Base-by-base conservation (phyloP, 2,329 filamentous ascomycete genomes). In the Hyphodiscus sp. region DNA sequence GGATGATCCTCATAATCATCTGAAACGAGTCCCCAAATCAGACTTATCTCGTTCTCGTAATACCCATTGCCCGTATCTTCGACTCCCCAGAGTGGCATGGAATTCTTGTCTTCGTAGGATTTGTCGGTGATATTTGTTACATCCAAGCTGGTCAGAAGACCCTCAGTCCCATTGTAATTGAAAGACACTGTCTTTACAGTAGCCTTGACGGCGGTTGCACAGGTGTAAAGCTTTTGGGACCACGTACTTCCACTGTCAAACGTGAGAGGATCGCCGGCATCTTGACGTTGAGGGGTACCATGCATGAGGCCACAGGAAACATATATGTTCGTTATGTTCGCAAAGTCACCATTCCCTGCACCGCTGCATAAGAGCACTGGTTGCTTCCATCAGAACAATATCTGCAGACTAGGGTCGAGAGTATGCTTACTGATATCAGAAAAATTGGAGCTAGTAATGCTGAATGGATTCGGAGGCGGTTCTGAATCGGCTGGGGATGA, bases 111-210 rank as follows among this genome's bases (percentile, higher is more conserved):
- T 10, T 43, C 38, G 45, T 65, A 62, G 2, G 48, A 49, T 56
- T 76, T 76, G 1, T 69, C 62, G 15, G 51, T 49, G 9, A 77
- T 61, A 10, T 62, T 59, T 1, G 58, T 58, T 2, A 77, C 64
- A 1, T 57, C 58, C 0, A 78, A 61, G 2, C 63, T 63, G 10
- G 63, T 58, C 2, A 52, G n/a, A 0, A 77, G 55, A 7, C 61
- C 65, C 13, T 66, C 58, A 0, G 72, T 74, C 2, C 70, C 70
- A 55, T 77, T 77, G 57, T 66, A 69, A 1, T 61, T 56, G 55
- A 79, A 76, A 0, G 63, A 62, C 7, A 75, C 73, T 0, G 70
- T 73, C 57, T 77, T 77, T 52, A 79, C 67, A 1, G 67, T 70
- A 2, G 75, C 74, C 47, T 71, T 71, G 2, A 71, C 57, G 0